These are phyloP conservation scores for Exophiala lecanii-corni DNA, from an alignment of 2,329 filamentous ascomycete genomes.

Conservation along the genomic window DNA sequence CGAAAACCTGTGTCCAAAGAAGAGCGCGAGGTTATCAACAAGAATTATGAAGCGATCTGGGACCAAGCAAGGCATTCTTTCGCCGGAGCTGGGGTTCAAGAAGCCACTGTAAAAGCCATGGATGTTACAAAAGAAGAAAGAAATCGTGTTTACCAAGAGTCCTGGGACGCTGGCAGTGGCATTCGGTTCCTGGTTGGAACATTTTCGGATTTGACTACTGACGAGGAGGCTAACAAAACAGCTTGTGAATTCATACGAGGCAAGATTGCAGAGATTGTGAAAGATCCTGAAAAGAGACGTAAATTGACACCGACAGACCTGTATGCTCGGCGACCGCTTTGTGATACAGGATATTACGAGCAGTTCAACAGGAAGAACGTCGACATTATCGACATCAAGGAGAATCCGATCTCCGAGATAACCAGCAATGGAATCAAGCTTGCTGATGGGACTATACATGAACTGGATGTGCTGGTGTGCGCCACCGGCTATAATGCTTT, in stretches of 20 bases:
- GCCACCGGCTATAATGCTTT: constrained; percentile 37
- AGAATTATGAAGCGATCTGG: constrained; percentile 17
- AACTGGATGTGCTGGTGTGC: constrained; percentile 32
- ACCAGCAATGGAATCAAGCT: constrained; percentile 30
- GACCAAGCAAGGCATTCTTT: constrained; percentile 42
- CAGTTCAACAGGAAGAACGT: constrained; percentile 45
- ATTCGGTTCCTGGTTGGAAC: constrained; percentile 48
- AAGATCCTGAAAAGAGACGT: constrained; percentile 47
- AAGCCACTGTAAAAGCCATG: constrained; percentile 30
- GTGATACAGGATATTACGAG: constrained; percentile 51
- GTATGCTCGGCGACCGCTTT: constrained; percentile 48
- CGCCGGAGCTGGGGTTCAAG: constrained; percentile 54
- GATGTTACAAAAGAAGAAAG: constrained; percentile 24
- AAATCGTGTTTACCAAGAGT: constrained; percentile 43
- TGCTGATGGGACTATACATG: constrained; percentile 30
- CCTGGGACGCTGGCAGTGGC: constrained; percentile 48
- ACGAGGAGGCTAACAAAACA: constrained; percentile 46
- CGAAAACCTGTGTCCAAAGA: constrained; percentile 43
- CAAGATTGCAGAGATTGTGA: constrained; percentile 48
- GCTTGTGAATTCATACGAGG: constrained; percentile 53
- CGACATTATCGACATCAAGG: constrained; percentile 7
- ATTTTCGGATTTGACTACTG: constrained; percentile 49
- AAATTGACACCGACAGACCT: constrained; percentile 53
- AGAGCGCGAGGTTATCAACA: constrained; percentile 42
- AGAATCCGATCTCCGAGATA: constrained; percentile 35